Evolutionary conservation across 768 basidiomycete genomes (phyloP).

Genomic region (Hypsizygus marmoreus): DNA sequence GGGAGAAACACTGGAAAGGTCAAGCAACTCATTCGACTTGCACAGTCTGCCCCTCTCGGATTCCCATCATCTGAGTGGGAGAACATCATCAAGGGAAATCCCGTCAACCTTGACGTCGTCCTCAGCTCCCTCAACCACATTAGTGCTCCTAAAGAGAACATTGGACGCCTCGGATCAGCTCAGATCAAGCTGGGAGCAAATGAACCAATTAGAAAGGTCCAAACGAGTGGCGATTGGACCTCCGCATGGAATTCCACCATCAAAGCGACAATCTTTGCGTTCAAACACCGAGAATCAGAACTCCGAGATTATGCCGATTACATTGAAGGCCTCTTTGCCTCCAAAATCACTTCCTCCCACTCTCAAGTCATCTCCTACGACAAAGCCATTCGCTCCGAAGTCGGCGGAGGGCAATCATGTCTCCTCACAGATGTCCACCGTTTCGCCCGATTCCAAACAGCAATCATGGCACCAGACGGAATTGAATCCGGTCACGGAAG

Average conservation of each 20-base stretch:
- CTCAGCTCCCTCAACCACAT: too few species aligned
- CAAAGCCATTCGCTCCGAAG: conserved; percentile 20
- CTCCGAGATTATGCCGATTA: conserved; percentile 22
- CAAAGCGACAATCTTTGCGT: conserved; percentile 22
- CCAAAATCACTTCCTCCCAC: conserved; percentile 7
- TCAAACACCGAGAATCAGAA: conserved; percentile 24
- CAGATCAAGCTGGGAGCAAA: conserved; percentile 17
- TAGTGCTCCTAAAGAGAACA: conserved; percentile 18
- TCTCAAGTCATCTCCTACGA: conserved; percentile 27
- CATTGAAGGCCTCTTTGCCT: conserved; percentile 23
- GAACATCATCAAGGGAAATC: too few species aligned
- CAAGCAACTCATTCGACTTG: too few species aligned
- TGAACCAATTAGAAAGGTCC: conserved; percentile 17
- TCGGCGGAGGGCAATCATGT: conserved; percentile 9
- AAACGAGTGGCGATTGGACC: conserved; percentile 22
- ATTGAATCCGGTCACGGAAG: neutral
- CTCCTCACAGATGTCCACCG: conserved; percentile 19
- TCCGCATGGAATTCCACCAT: conserved; percentile 19
- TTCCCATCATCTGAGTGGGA: too few species aligned
- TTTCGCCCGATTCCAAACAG: conserved; percentile 2
- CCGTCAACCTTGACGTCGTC: too few species aligned
- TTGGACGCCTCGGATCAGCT: conserved; percentile 15
- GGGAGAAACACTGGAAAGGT: too few species aligned
- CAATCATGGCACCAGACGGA: conserved; percentile 10
- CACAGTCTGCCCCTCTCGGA: too few species aligned